phyloP scores from a whole-genome alignment of 1,284 basidiomycete species.

The Microbotryum violaceum region DNA sequence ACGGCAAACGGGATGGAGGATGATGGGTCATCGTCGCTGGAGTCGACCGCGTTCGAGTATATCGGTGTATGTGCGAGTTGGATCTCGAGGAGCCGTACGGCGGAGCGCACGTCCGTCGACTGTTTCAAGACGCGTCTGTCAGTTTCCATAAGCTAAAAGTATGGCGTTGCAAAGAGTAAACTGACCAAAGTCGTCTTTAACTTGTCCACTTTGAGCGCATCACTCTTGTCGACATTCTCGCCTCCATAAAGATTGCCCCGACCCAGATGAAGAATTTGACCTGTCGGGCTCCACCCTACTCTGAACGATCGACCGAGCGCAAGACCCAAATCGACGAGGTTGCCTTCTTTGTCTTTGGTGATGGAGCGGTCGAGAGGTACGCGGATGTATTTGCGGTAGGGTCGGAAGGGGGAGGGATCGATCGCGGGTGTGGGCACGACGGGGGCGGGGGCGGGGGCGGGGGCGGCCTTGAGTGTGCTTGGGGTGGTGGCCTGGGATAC shows the following conservation, averaged over 20 bases:
- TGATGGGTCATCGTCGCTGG: conserved; percentile 34
- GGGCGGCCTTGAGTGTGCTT: too few species aligned
- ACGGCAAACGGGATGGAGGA: conserved; percentile 54
- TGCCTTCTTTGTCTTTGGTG: conserved; percentile 57
- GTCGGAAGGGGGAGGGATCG: conserved; percentile 42
- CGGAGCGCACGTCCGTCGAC: conserved; percentile 46
- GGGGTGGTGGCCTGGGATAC: too few species aligned
- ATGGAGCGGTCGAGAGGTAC: conserved; percentile 48
- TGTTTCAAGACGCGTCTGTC: conserved; percentile 25
- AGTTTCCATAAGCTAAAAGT: not conserved
- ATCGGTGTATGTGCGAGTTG: conserved; percentile 72
- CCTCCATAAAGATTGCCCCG: conserved; percentile 40
- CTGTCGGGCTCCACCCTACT: conserved; percentile 80
- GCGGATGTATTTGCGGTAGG: conserved; percentile 55
- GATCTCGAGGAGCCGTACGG: conserved; percentile 65
- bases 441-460: not conserved
- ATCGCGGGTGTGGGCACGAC: conserved; percentile 9
- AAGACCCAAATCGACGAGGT: conserved; percentile 70
- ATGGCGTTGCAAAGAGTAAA: not conserved
- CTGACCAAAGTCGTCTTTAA: conserved; percentile 20
- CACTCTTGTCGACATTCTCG: not conserved
- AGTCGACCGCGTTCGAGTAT: conserved; percentile 43
- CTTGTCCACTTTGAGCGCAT: conserved; percentile 10
- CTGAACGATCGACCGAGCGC: conserved; percentile 81
- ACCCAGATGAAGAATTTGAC: conserved; percentile 64